Evolutionary conservation across 257 asterid genomes (phyloP).

Genomic region (Solanum medicagineum): DNA sequence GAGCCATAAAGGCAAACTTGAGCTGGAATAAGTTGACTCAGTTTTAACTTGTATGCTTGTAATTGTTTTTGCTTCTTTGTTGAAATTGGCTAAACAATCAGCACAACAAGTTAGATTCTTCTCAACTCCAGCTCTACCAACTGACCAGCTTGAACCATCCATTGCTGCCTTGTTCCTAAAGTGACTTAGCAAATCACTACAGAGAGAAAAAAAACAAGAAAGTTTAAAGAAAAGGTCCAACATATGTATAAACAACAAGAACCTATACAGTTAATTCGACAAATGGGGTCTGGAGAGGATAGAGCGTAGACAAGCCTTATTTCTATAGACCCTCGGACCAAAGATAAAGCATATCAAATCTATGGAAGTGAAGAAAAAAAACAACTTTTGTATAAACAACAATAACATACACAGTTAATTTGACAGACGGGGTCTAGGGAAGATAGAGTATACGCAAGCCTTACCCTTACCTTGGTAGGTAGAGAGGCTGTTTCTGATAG

Average conservation of each 20-base stretch:
- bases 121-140: constrained; percentile 30
- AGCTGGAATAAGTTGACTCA: constrained; percentile 18
- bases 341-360: background rate
- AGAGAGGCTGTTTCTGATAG: background rate
- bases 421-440: background rate
- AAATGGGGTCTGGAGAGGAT: background rate
- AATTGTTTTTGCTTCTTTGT: constrained; percentile 46
- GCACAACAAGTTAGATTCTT: constrained; percentile 61
- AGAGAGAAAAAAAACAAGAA: background rate
- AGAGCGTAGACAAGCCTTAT: background rate
- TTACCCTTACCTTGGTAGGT: background rate
- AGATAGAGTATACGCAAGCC: background rate
- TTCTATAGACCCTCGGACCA: background rate
- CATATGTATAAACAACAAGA: background rate
- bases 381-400: background rate
- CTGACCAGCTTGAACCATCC: constrained; percentile 32
- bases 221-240: background rate
- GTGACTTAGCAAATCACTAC: constrained; percentile 33
- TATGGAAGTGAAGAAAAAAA: background rate
- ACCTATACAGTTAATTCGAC: background rate
- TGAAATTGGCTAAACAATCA: constrained; percentile 58
- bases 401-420: background rate
- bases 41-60: constrained; percentile 7
- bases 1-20: constrained; percentile 85
- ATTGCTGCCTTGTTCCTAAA: constrained; percentile 29